Percentiles rank a stretch among this genome's conserved stretches.
phyloP scores from a whole-genome alignment of 108 stramenopile genomes.

The Skeletonema potamos region DNA sequence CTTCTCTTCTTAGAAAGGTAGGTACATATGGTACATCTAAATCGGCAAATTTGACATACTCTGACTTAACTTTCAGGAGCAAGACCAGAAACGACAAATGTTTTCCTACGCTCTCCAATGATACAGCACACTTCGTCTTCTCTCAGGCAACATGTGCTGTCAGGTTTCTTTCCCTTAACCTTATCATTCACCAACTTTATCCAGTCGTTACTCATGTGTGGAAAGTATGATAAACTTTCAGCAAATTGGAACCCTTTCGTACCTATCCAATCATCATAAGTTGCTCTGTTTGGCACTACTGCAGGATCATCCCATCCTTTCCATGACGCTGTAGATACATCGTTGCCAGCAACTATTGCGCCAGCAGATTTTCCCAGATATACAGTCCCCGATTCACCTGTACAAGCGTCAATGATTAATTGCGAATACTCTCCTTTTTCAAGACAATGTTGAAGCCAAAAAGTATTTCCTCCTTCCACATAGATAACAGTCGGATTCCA shows the following conservation, averaged over 20 bases:
- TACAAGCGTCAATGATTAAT: constrained; percentile 44
- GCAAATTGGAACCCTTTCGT: constrained; percentile 57
- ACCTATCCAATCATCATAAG: constrained; percentile 68
- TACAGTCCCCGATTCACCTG: constrained; percentile 38
- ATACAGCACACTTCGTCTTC: constrained; percentile 37
- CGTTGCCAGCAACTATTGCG: constrained; percentile 71
- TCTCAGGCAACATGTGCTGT: constrained; percentile 5
- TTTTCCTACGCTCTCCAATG: constrained; percentile 6
- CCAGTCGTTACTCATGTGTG: constrained; percentile 82
- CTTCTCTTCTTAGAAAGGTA: too few species aligned
- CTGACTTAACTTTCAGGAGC: background rate
- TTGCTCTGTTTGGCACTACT: constrained; percentile 63
- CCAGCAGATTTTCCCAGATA: constrained; percentile 87
- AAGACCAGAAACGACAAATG: constrained; percentile 12
- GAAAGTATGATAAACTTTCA: constrained; percentile 67
- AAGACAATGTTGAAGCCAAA: constrained; percentile 89
- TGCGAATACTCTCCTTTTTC: constrained; percentile 50
- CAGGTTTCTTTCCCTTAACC: background rate
- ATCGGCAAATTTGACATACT: too few species aligned
- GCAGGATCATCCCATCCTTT: constrained; percentile 89
- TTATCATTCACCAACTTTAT: constrained; percentile 53
- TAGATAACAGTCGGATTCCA: constrained; percentile 84
- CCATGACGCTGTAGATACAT: constrained; percentile 81
- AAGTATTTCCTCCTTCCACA: constrained; percentile 90
- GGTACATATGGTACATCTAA: too few species aligned